Evolutionary conservation across 2,329 filamentous ascomycete species (phyloP), one percentile per base, ranked within the genome.

Genomic region (Colletotrichum nymphaeae): DNA sequence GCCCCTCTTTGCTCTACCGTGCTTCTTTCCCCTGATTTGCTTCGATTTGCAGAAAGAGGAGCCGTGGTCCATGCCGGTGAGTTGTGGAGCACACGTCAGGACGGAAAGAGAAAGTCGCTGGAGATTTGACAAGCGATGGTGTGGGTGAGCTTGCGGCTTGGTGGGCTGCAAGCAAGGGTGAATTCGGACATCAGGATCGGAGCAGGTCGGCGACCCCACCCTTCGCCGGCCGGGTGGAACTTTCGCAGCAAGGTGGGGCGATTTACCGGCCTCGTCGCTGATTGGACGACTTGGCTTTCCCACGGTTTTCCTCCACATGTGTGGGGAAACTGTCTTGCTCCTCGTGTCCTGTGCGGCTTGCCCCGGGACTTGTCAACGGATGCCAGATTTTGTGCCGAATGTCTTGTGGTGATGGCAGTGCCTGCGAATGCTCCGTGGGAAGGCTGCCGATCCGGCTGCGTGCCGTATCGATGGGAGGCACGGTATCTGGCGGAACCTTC

Each of bases 161-260:
- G 42, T 49, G 42, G 46, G 65, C 64, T 72, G 65, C 69, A 69
- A 64, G 66, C 59, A 55, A 65, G 70, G 60, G 65, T 55, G 42
- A 56, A 73, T 69, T 65, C 70, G 70, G 66, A 60, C 67, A 59
- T 64, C 66, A 64, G 57, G 59, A 69, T 69, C 70, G 70, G 70
- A 49, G 70, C 55, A 73, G 55, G 70, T 73, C 70, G 66, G 70
- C 28, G 66, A 30, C 59, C 60, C 67, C 70, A 69, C 70, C 53
- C 42, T 55, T 55, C 59, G 14, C 52, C 66, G 69, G 56, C 58
- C 65, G 66, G 46, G 12, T 49, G 26, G 42, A 49, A 8, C 2
- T 5, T 49, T 49, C 3, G 19, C 42, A 49, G 0, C 19, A 4
- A 4, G 16, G 7, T n/a, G 55, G 66, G 46, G 4, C 52, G 55